Percentiles rank a stretch among this genome's conserved stretches.
Conservation (phyloP, 108 stramenopile species). For the Schizochytrium sp. region DNA sequence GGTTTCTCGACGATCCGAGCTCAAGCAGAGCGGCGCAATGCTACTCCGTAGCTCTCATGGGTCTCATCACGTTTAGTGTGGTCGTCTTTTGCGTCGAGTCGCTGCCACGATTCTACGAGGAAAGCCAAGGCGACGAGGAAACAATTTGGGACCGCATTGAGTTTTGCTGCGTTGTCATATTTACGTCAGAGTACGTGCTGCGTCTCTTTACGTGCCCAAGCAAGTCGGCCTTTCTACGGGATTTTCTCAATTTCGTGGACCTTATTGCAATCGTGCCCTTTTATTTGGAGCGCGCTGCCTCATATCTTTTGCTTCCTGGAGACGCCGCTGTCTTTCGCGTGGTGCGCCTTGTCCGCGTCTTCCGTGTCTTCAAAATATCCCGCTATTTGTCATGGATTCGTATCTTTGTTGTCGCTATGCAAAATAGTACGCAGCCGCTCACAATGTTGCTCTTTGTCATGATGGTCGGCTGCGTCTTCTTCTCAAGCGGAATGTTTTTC, state of each 20-base stretch:
- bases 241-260: conserved; percentile 25
- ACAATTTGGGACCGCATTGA: conserved; percentile 16
- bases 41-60: background rate
- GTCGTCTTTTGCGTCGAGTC: background rate
- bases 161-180: conserved; percentile 5
- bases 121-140: background rate
- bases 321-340: background rate
- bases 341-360: conserved; percentile 26
- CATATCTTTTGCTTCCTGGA: background rate
- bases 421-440: background rate
- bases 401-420: background rate
- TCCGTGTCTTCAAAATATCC: conserved; percentile 25
- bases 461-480: background rate
- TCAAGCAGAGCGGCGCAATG: background rate
- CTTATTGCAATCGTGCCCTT: conserved; percentile 33
- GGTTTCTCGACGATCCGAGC: conserved; percentile 4
- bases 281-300: conserved; percentile 10
- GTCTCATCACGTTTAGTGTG: background rate
- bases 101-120: background rate
- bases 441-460: conserved; percentile 18
- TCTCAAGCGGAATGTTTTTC: background rate
- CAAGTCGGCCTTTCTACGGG: background rate
- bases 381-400: conserved; percentile 9
- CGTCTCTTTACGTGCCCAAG: background rate
- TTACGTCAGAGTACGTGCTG: conserved; percentile 24